These are phyloP conservation scores for Backusella tarrabulga DNA, from an alignment of 192 early-diverging fungal species.

Conservation along the genomic window DNA sequence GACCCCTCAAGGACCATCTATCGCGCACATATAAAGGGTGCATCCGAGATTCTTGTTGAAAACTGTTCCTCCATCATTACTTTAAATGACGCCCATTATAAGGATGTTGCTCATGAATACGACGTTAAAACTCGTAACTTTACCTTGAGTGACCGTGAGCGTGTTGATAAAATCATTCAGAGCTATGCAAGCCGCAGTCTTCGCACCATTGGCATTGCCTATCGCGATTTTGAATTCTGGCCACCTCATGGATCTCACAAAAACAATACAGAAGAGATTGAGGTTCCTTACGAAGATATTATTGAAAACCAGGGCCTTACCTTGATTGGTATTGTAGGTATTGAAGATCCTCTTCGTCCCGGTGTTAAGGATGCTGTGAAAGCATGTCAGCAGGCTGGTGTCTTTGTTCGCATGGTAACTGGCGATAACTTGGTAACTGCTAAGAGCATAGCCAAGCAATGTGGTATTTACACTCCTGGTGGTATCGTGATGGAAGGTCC, in stretches of 20 bases:
- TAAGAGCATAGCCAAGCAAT: conserved; percentile 89
- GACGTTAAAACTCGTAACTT: conserved; percentile 38
- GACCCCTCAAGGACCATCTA: conserved; percentile 39
- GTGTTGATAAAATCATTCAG: conserved; percentile 55
- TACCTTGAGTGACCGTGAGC: conserved; percentile 27
- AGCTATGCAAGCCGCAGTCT: conserved; percentile 78
- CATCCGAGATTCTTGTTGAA: conserved; percentile 81
- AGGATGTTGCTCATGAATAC: conserved; percentile 24
- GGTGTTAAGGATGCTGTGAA: conserved; percentile 92
- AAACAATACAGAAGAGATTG: conserved; percentile 38
- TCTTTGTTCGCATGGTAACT: conserved; percentile 98
- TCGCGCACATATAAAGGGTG: conserved; percentile 92
- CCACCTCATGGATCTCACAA: conserved; percentile 31
- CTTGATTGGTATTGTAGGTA: conserved; percentile 90
- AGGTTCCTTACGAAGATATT: conserved; percentile 52
- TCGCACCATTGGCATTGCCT: conserved; percentile 89
- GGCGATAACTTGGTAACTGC: conserved; percentile 96
- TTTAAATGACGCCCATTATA: conserved; percentile 21
- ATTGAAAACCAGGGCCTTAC: conserved; percentile 57
- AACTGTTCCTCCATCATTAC: conserved; percentile 58
- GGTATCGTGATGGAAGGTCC: conserved; percentile 96
- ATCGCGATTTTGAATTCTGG: conserved; percentile 75
- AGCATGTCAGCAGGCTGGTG: conserved; percentile 87
- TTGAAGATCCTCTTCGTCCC: conserved; percentile 94
- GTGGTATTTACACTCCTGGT: conserved; percentile 85